Percentiles rank a stretch among this genome's conserved stretches.
Evolutionary conservation across 140 eudicot genomes (phyloP).

Genomic region (Ambrosia hybrid): DNA sequence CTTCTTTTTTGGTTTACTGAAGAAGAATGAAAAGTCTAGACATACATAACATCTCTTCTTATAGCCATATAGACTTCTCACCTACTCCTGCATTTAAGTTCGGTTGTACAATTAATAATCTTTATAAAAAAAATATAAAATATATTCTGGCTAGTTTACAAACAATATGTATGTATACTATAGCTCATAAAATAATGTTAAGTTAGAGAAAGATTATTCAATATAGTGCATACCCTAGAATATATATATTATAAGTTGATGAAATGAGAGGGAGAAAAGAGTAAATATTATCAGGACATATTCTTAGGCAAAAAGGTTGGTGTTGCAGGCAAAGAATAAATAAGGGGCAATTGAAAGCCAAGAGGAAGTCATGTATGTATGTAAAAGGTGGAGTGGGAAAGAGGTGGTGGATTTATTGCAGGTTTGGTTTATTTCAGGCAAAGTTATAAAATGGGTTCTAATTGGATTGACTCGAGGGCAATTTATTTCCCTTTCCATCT

Average conservation of each 20-base stretch:
- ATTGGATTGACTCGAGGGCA: slow-evolving; percentile 77
- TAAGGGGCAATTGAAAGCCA: slow-evolving; percentile 8
- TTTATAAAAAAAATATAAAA: background rate
- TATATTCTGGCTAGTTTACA: background rate
- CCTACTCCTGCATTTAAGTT: slow-evolving; percentile 57
- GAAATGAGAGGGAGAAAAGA: slow-evolving; percentile 5
- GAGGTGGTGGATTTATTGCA: slow-evolving; percentile 44
- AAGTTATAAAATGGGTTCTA: slow-evolving; percentile 36
- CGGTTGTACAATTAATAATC: slow-evolving; percentile 31
- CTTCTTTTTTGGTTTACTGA: slow-evolving; percentile 26
- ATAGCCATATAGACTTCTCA: slow-evolving; percentile 57
- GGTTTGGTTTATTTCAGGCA: slow-evolving; percentile 44
- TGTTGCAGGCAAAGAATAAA: no score
- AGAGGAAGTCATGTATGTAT: slow-evolving; percentile 38
- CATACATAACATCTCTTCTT: slow-evolving; percentile 46
- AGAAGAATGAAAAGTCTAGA: slow-evolving; percentile 40
- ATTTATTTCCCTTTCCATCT: slow-evolving; percentile 38
- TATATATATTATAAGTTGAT: background rate
- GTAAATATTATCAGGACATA: background rate
- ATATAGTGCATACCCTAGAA: slow-evolving; percentile 6
- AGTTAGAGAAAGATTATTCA: background rate
- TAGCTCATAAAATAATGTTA: background rate
- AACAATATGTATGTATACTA: background rate
- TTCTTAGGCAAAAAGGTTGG: no score
- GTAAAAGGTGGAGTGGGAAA: slow-evolving; percentile 43